Percentiles rank a stretch among this genome's conserved stretches.
Evolutionary conservation across 352 stramenopile species (phyloP).

Genomic region (Phytophthora syringae): DNA sequence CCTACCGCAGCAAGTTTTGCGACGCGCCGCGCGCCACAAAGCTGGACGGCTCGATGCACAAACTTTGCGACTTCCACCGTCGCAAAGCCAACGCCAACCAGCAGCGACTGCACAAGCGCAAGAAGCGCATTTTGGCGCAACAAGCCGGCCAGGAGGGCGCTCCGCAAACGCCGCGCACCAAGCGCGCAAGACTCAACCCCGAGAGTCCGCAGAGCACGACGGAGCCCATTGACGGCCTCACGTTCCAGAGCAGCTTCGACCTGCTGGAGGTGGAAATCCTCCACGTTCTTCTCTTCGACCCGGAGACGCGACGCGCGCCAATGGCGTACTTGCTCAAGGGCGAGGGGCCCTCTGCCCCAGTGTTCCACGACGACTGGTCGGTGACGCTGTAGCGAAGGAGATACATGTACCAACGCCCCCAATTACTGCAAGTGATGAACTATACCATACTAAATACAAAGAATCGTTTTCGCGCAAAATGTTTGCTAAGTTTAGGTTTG

Average conservation of each 20-base stretch:
- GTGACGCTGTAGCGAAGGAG: constrained; percentile 41
- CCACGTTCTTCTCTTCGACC: constrained; percentile 44
- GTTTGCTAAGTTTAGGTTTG: too few relatives aligned
- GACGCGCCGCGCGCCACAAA: constrained; percentile 48
- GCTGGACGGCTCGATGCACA: constrained; percentile 52
- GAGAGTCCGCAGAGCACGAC: constrained; percentile 30
- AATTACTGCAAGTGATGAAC: constrained; percentile 23
- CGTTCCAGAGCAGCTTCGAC: constrained; percentile 38
- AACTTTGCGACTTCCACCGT: constrained; percentile 61
- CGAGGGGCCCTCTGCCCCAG: constrained; percentile 2
- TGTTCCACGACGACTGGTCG: constrained; percentile 33
- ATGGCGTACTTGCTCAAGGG: constrained; percentile 11
- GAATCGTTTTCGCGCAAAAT: constrained; percentile 9
- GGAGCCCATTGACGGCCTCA: constrained; percentile 22
- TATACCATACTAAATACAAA: constrained; percentile 44
- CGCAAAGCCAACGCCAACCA: constrained; percentile 62
- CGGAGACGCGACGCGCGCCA: constrained; percentile 11
- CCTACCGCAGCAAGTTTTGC: constrained; percentile 61
- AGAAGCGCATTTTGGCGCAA: constrained; percentile 42
- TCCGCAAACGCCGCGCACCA: constrained; percentile 19
- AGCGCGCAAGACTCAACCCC: constrained; percentile 18
- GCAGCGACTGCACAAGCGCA: constrained; percentile 46
- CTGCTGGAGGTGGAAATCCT: constrained; percentile 45
- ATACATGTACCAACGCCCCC: too few relatives aligned
- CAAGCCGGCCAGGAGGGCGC: constrained; percentile 12